A percentile compares a stretch with the other conserved stretches of the same genome.
These are phyloP conservation scores for Boletus rubropictus DNA, from an alignment of 768 basidiomycete species.

Conservation along the genomic window DNA sequence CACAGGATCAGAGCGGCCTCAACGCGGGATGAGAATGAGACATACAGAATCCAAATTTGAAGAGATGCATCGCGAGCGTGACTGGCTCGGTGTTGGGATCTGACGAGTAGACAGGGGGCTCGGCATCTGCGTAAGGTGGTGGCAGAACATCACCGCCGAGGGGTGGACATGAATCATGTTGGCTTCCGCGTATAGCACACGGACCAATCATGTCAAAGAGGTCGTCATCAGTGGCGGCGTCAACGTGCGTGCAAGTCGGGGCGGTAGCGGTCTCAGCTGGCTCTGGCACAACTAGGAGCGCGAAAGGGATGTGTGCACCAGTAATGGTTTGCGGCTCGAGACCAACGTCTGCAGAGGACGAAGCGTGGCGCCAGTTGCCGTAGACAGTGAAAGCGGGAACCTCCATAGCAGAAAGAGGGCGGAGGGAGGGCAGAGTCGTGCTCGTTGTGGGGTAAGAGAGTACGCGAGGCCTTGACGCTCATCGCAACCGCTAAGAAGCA, in stretches of 20 bases:
- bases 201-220: slow-evolving; percentile 27
- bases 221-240: slow-evolving; percentile 21
- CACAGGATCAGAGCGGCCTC: not conserved
- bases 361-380: slow-evolving; percentile 14
- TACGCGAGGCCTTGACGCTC: not conserved
- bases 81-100: slow-evolving; percentile 30
- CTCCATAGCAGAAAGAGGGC: not conserved
- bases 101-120: slow-evolving; percentile 32
- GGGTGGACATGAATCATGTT: slow-evolving; percentile 22
- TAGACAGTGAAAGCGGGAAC: slow-evolving; percentile 1
- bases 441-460: not conserved
- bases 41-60: slow-evolving; percentile 48
- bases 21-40: slow-evolving; percentile 1
- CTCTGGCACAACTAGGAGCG: slow-evolving; percentile 5
- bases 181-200: slow-evolving; percentile 27
- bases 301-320: slow-evolving; percentile 2
- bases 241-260: slow-evolving; percentile 4
- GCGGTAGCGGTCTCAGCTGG: slow-evolving; percentile 1
- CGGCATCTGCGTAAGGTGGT: slow-evolving; percentile 30
- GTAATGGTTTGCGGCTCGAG: slow-evolving; percentile 16
- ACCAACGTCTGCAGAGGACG: slow-evolving; percentile 6
- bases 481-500: not conserved
- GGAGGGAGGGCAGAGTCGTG: not conserved
- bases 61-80: slow-evolving; percentile 44
- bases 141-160: slow-evolving; percentile 13